These are phyloP conservation scores for Trichoderma oligosporum DNA, from an alignment of 2,329 filamentous ascomycete species.

Conservation along the genomic window DNA sequence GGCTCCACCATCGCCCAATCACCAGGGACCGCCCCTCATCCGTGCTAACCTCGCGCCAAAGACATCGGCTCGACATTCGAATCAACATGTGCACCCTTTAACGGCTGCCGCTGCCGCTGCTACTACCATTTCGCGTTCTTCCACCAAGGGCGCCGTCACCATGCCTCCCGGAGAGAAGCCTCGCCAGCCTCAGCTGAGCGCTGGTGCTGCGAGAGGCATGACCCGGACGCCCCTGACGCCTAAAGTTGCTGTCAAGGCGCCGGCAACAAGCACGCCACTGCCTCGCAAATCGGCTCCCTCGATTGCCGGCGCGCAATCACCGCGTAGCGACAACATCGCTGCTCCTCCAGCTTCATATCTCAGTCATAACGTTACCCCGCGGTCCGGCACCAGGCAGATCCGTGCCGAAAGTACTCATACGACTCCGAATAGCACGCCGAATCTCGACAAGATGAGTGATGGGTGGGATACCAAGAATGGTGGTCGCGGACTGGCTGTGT, in stretches of 20 bases:
- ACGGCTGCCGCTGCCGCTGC: conserved; percentile 18
- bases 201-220: conserved; percentile 54
- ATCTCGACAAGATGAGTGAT: conserved; percentile 40
- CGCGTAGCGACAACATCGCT: conserved; percentile 46
- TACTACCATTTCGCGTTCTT: conserved; percentile 21
- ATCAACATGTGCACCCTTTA: conserved; percentile 28
- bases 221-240: conserved; percentile 50
- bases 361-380: conserved; percentile 69
- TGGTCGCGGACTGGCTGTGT: conserved; percentile 30
- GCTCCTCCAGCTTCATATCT: conserved; percentile 55
- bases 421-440: conserved; percentile 63
- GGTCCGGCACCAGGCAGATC: conserved; percentile 68
- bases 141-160: conserved; percentile 27
- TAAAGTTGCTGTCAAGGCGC: conserved; percentile 49
- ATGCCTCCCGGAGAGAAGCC: conserved; percentile 54
- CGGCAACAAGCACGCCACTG: conserved; percentile 42
- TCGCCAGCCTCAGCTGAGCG: conserved; percentile 65
- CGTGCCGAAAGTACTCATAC: conserved; percentile 65
- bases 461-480: conserved; percentile 38
- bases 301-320: conserved; percentile 23
- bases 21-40: conserved; percentile 17
- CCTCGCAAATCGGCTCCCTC: conserved; percentile 33
- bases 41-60: conserved; percentile 16
- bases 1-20: conserved; percentile 3
- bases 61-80: conserved; percentile 24